Base-by-base conservation (phyloP, 2,329 filamentous ascomycete species). In the Diaporthe ampelina region DNA sequence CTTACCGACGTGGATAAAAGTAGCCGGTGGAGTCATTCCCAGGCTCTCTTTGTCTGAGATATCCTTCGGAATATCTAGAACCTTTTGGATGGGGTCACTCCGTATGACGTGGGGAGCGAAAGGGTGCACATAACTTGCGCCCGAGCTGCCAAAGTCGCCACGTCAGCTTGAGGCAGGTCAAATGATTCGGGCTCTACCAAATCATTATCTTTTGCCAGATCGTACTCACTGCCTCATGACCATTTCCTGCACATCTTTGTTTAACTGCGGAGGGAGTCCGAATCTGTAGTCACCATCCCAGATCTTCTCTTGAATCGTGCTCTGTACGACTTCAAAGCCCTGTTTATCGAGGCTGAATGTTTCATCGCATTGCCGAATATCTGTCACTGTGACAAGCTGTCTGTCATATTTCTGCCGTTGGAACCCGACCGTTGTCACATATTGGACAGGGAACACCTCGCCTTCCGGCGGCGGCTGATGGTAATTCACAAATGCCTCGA, bases 371-470 rank as follows among this genome's bases (percentile, higher is more conserved):
- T 58, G 29, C 9, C 56, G 56, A 37, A 58, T 58, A 37, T 58
- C 56, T n/a, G 19, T 58, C 32, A 58, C 56, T 9, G 19, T 58
- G 10, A 58, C 56, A 29, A 58, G 32, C 32, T 58, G 29, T 58
- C 56, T 58, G 29, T 58, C 56, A 21, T 58, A 58, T 58, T 58
- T 58, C 29, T 58, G 56, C 29, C 56, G 56, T 58, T 58, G 56
- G 3, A 58, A 58, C 29, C 56, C 56, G 17, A 58, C 32, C 29
- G 56, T 58, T 19, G 56, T 58, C 29, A 58, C 56, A 37, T 58
- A 58, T n/a, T 58, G 56, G 29, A 58, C 56, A 58, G 56, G 56
- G 56, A 58, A 58, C 11, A 58, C 56, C 19, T 58, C 56, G 19
- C 56, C 56, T n/a, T 58, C 3, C 32, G 29, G 29, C 29, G 56